Conservation (phyloP, 345 rosid species). For the Rhizophora mangle region DNA sequence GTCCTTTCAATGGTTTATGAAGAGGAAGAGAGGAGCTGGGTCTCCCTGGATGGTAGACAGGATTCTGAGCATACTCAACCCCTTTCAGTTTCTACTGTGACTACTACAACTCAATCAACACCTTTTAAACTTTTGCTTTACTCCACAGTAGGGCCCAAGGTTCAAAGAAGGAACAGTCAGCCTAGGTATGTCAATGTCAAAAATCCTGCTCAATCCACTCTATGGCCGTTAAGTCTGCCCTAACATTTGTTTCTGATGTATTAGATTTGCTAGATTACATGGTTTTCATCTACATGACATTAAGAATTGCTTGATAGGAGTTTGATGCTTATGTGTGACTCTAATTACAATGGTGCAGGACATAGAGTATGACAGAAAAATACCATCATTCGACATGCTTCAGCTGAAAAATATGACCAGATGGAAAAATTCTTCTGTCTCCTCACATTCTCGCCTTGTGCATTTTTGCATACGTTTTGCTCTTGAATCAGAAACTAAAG, state of each 20-base stretch:
- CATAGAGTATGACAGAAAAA: constrained; percentile 23
- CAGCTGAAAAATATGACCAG: constrained; percentile 40
- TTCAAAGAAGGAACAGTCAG: constrained; percentile 18
- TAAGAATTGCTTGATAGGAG: too few relatives aligned
- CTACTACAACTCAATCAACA: constrained; percentile 10
- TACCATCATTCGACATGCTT: constrained; percentile 28
- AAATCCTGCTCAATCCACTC: constrained; percentile 13
- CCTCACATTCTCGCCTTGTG: constrained; percentile 30
- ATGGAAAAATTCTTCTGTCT: constrained; percentile 26
- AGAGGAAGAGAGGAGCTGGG: constrained; percentile 33
- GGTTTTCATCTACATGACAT: too few relatives aligned
- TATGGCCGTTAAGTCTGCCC: constrained; percentile 25
- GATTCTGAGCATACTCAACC: constrained; percentile 13
- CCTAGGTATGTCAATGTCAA: constrained; percentile 10
- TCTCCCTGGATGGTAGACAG: constrained; percentile 7
- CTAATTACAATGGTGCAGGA: constrained; percentile 15
- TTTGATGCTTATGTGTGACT: background rate
- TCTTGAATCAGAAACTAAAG: background rate
- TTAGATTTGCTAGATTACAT: too few relatives aligned
- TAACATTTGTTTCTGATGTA: too few relatives aligned
- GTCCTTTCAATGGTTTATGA: constrained; percentile 30
- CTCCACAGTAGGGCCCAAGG: constrained; percentile 17
- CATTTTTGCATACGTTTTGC: constrained; percentile 30
- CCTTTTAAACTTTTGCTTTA: constrained; percentile 23
- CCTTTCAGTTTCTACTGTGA: background rate